Base-by-base conservation (phyloP, 2,329 filamentous ascomycete genomes). In the Exophiala sp. region DNA sequence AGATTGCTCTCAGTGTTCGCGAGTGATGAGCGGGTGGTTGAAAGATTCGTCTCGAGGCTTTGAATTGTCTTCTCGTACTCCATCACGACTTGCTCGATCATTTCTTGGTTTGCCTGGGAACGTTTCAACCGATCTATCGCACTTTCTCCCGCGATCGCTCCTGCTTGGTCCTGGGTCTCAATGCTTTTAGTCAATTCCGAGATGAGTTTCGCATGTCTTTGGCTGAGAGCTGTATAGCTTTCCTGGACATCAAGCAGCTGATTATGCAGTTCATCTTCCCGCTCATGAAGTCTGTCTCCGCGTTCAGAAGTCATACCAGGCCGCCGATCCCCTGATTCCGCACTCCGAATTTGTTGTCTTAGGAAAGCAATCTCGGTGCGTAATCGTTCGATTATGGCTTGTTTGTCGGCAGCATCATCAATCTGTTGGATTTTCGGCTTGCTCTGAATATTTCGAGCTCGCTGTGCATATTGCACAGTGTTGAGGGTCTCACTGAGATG, bases 41-140 rank as follows among this genome's bases (percentile, higher is more conserved):
- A 91, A 11, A 99, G 81, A 1, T 91, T 96, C 47, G 91, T 85
- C 71, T 99, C 94, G 12, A 99, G 80, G 49, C 84, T 87, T 69
- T 97, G 91, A 46, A 99, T 99, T 0, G 95, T 99, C 78, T 95
- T 97, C 70, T 99, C 95, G 68, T 99, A 99, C 72, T 99, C 94
- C 45, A 97, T 76, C 2, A 99, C 90, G 18, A 99, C 90, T 66
- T 95, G 89, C 66, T 99, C 94, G 16, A 99, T 92, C 24, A 92
- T 92, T 68, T 95, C 88, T 1, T 92, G 91, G 68, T 99, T 97
- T 0, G 89, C 95, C 68, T 95, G 96, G 14, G 95, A 99, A 38
- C 94, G 86, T 68, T 96, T 95, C 60, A 97, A 75, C 49, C 94
- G 83, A 68, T 96, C 91, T 20, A 91, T 86, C 1, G 91, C 89